Evolutionary conservation across 2,329 filamentous ascomycete species (phyloP).

Genomic region (Penicillium corylophilum): DNA sequence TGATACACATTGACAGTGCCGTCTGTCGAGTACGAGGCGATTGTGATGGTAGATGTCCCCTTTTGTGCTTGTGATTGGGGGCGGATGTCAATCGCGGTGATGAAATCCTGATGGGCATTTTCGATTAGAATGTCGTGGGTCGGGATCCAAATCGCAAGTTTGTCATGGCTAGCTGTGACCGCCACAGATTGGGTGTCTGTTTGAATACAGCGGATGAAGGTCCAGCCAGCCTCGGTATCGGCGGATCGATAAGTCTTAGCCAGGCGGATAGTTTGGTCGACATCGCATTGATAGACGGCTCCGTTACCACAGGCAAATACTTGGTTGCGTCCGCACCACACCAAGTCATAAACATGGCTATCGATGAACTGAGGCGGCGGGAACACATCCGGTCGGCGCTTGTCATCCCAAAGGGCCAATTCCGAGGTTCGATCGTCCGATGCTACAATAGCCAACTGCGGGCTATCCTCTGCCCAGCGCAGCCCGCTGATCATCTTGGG

Average conservation of each 20-base stretch:
- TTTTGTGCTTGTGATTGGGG: constrained; percentile 30
- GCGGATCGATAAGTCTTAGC: constrained; percentile 35
- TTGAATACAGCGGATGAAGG: constrained; percentile 40
- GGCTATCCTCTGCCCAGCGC: constrained; percentile 41
- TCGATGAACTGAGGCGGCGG: constrained; percentile 37
- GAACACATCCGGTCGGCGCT: constrained; percentile 37
- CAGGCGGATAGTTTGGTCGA: constrained; percentile 40
- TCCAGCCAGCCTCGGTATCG: constrained; percentile 38
- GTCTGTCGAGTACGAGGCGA: constrained; percentile 48
- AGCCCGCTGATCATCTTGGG: constrained; percentile 46
- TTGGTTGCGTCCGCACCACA: constrained; percentile 40
- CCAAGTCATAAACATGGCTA: constrained; percentile 43
- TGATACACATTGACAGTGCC: constrained; percentile 48
- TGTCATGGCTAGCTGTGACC: constrained; percentile 41
- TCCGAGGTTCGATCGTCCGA: constrained; percentile 43
- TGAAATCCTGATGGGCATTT: constrained; percentile 42
- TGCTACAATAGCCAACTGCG: constrained; percentile 44
- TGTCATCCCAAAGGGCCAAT: constrained; percentile 47
- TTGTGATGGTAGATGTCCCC: constrained; percentile 28
- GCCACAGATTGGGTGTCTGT: constrained; percentile 32
- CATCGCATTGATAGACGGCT: constrained; percentile 40
- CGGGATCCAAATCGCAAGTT: constrained; percentile 46
- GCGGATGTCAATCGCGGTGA: constrained; percentile 46
- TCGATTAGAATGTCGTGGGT: constrained; percentile 42
- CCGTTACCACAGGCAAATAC: constrained; percentile 44